A percentile compares a stretch with the other conserved stretches of the same genome.
Conservation (phyloP, 345 rosid species). For the Dipteronia dyeriana region DNA sequence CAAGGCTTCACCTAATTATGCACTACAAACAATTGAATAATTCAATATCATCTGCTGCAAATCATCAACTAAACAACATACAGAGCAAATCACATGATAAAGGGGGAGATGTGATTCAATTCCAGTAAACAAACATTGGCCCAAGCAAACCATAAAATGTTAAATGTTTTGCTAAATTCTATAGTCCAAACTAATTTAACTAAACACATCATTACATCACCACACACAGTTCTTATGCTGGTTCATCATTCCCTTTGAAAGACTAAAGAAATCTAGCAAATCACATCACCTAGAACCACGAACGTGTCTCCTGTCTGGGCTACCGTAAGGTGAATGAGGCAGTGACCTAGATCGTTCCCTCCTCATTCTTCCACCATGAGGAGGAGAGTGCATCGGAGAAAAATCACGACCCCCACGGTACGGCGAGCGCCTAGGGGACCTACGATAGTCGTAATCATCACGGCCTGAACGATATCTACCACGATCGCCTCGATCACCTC, state of each 20-base stretch:
- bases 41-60: too few species aligned
- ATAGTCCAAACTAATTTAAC: not conserved
- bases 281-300: slow-evolving; percentile 40
- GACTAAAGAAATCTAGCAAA: not conserved
- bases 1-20: too few species aligned
- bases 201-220: not conserved
- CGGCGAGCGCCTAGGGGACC: slow-evolving; percentile 87
- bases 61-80: too few species aligned
- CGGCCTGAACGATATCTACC: slow-evolving; percentile 60
- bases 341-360: slow-evolving; percentile 66
- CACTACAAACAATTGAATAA: too few species aligned
- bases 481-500: slow-evolving; percentile 63
- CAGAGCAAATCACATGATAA: not conserved
- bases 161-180: not conserved
- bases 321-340: slow-evolving; percentile 57
- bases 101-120: not conserved
- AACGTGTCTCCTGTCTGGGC: slow-evolving; percentile 39
- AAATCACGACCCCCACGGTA: slow-evolving; percentile 61
- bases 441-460: slow-evolving; percentile 59
- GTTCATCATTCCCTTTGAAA: not conserved
- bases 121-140: not conserved
- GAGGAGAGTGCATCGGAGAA: slow-evolving; percentile 73
- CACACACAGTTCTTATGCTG: not conserved
- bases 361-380: slow-evolving; percentile 73
- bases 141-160: not conserved